Evolutionary conservation across 148 eudicot species (phyloP).

Genomic region (Cornus controversa): DNA sequence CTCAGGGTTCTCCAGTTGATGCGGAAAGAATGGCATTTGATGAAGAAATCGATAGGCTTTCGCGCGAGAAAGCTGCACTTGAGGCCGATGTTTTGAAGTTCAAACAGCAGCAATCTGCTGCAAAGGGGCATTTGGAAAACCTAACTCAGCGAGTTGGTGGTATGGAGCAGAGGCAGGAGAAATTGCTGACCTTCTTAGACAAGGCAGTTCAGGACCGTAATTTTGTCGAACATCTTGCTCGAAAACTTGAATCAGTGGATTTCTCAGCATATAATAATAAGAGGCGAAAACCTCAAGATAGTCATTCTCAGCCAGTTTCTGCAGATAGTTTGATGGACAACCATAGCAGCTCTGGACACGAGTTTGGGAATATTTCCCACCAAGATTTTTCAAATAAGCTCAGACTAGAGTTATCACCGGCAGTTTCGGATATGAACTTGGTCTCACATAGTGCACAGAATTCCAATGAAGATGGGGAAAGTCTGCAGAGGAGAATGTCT

Average conservation of each 20-base stretch:
- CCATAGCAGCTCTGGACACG: conserved; percentile 46
- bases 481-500: conserved; percentile 46
- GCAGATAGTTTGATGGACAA: conserved; percentile 51
- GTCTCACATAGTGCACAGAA: conserved; percentile 82
- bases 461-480: conserved; percentile 70
- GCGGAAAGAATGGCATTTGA: conserved; percentile 81
- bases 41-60: conserved; percentile 84
- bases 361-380: conserved; percentile 43
- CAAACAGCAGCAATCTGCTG: conserved; percentile 55
- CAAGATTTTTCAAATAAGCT: conserved; percentile 71
- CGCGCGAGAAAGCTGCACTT: conserved; percentile 64
- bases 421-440: conserved; percentile 72
- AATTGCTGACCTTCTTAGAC: conserved; percentile 48
- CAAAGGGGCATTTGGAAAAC: conserved; percentile 59
- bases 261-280: conserved; percentile 74
- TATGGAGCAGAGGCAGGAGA: conserved; percentile 73
- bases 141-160: conserved; percentile 43
- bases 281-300: conserved; percentile 65
- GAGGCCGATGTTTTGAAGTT: conserved; percentile 42
- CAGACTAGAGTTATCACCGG: conserved; percentile 68
- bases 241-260: conserved; percentile 78
- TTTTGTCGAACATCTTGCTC: conserved; percentile 62
- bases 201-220: conserved; percentile 56
- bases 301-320: conserved; percentile 29
- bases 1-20: conserved; percentile 54